Evolutionary conservation across 768 basidiomycete species (phyloP).

Genomic region (Suillus lakei): DNA sequence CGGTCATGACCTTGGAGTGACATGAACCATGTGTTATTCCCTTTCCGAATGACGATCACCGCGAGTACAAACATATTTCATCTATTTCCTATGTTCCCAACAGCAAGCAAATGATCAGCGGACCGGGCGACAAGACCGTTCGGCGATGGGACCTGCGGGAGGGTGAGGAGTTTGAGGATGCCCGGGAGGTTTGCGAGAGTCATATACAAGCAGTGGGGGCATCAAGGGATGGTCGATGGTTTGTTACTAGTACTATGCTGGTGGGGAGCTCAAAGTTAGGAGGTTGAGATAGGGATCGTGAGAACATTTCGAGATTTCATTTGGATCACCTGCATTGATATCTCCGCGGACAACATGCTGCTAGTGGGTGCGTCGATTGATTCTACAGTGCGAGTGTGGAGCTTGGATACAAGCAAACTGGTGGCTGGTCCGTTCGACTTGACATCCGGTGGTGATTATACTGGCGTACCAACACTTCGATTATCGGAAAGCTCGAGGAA

Average conservation of each 20-base stretch:
- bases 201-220: fast-evolving
- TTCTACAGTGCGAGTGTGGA: neutral
- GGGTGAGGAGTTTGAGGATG: neutral
- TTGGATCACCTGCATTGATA: neutral
- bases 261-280: neutral
- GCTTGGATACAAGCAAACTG: neutral
- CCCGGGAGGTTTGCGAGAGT: neutral
- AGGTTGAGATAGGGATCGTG: neutral
- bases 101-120: neutral
- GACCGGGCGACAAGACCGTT: neutral
- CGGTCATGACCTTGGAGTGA: neutral
- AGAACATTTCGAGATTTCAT: neutral
- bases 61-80: neutral
- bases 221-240: neutral
- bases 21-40: neutral
- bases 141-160: neutral
- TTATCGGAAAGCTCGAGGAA: neutral
- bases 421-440: neutral
- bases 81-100: neutral
- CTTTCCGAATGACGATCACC: neutral
- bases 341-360: neutral
- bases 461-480: neutral
- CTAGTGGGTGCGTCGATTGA: neutral
- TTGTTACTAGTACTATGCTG: neutral
- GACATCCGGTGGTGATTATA: no score